phyloP scores from a whole-genome alignment of 805 yeast species.

The Lipomyces lipofer region DNA sequence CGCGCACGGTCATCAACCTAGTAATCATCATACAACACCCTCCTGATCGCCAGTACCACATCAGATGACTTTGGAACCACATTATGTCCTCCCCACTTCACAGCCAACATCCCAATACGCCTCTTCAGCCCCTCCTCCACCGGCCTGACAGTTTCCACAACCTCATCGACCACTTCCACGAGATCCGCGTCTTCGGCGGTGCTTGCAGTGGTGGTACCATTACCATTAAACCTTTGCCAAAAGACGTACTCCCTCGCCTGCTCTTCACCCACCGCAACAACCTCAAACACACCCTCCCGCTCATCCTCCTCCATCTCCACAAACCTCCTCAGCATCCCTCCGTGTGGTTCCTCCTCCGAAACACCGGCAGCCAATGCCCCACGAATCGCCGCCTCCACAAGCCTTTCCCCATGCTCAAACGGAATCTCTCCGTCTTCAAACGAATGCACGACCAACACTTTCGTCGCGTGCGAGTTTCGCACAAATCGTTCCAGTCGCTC shows the following conservation, averaged over 20 bases:
- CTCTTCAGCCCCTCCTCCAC: slow-evolving; percentile 9
- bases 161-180: neutral
- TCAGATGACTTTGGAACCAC: slow-evolving; percentile 20
- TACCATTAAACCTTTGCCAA: slow-evolving; percentile 10
- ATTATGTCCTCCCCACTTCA: slow-evolving; percentile 26
- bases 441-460: slow-evolving; percentile 17
- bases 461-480: slow-evolving; percentile 10
- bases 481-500: slow-evolving; percentile 18
- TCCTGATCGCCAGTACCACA: slow-evolving; percentile 18
- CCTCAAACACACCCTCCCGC: slow-evolving; percentile 18
- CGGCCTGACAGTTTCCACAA: neutral
- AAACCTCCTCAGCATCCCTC: slow-evolving; percentile 6
- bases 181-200: neutral
- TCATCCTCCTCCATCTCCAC: slow-evolving; percentile 12
- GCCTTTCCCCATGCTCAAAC: slow-evolving; percentile 20
- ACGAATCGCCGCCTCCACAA: slow-evolving; percentile 17
- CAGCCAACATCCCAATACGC: slow-evolving; percentile 17
- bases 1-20: neutral
- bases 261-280: slow-evolving; percentile 4
- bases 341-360: neutral
- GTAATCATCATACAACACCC: slow-evolving; percentile 9
- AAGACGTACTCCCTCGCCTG: slow-evolving; percentile 17
- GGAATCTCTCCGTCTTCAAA: slow-evolving; percentile 19
- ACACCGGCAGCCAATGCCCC: slow-evolving; percentile 12
- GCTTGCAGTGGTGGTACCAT: neutral